Evolutionary conservation across 2,329 filamentous ascomycete genomes (phyloP), one percentile per base, ranked within the genome.

Genomic region (Fonsecaea erecta): DNA sequence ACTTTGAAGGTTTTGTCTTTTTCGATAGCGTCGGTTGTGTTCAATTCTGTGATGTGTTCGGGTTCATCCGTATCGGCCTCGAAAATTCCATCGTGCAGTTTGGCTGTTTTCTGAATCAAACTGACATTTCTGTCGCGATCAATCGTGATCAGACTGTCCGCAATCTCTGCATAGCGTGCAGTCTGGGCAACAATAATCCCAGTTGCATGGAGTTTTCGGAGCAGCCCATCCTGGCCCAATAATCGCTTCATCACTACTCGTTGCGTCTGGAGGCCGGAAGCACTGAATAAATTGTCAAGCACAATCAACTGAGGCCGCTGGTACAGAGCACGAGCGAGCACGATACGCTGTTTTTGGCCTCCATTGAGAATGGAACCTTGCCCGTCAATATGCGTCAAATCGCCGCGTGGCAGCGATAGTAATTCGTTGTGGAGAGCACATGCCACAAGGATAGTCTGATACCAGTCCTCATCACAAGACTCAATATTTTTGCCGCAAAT

Each of bases 221-320:
- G 71, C 8, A 84, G 71, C 18, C 82, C 82, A 24, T 80, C 71
- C 12, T 71, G 71, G 1, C 81, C 81, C 35, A 84, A 74, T 0
- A 84, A 71, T 55, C 74, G 76, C 64, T 81, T 76, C 71, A 82
- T 83, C 16, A 84, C 78, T 32, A 77, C 75, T 40, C 80, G 79
- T 62, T 83, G 81, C 0, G 82, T 84, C 12, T 78, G 75, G 6
- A 77, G 73, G 67, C 84, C 82, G 3, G 84, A 76, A 2, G 81
- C 81, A 66, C 79, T 82, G 16, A 84, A 75, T 21, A 80, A 78
- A 68, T 84, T 82, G 66, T 84, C 83, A 12, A 85, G 75, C 24
- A 85, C 76, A 40, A 84, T 73, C 30, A 82, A 74, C 52, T 79
- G 76, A 57, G 77, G 79, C 43, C 80, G 76, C 28, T 82, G 78